phyloP scores from a whole-genome alignment of 2,329 filamentous ascomycete species.

The Didymella arachidicola region DNA sequence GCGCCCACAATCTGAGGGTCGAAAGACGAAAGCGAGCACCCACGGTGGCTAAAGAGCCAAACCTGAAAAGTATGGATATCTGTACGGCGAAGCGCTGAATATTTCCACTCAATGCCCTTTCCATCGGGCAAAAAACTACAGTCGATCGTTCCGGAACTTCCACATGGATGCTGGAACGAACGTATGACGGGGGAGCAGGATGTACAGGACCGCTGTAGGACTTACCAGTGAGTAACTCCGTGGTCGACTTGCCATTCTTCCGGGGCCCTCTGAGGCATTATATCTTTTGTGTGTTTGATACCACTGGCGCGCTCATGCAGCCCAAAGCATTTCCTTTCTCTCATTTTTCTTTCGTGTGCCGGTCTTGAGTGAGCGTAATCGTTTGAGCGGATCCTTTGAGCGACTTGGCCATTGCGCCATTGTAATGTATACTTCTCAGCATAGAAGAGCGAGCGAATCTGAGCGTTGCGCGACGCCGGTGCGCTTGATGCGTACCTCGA shows the following conservation, averaged over 20 bases:
- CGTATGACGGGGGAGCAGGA: background rate
- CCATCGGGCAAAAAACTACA: background rate
- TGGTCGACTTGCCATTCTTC: constrained; percentile 10
- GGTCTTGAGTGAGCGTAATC: constrained; percentile 15
- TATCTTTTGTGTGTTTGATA: constrained; percentile 25
- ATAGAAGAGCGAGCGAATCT: constrained; percentile 1
- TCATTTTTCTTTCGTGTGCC: constrained; percentile 18
- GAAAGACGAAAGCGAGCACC: background rate
- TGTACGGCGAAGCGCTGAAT: background rate
- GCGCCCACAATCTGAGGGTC: constrained; percentile 43
- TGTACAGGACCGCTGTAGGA: constrained; percentile 7
- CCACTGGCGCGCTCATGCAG: constrained; percentile 24
- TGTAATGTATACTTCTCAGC: constrained; percentile 25
- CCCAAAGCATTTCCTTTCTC: constrained; percentile 21
- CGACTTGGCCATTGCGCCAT: constrained; percentile 10
- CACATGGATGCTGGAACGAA: background rate
- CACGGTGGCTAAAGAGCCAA: background rate
- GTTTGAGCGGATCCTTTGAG: constrained; percentile 9
- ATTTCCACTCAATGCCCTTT: background rate
- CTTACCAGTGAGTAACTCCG: background rate
- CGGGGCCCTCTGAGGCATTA: constrained; percentile 4
- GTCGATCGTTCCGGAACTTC: background rate
- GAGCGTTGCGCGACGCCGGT: constrained; percentile 1
- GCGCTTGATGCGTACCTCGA: constrained; percentile 14
- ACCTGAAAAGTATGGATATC: background rate